Evolutionary conservation across 169 alveolate species (phyloP), one percentile per base, ranked within the genome.

Genomic region (Cryptosporidium ryanae): DNA sequence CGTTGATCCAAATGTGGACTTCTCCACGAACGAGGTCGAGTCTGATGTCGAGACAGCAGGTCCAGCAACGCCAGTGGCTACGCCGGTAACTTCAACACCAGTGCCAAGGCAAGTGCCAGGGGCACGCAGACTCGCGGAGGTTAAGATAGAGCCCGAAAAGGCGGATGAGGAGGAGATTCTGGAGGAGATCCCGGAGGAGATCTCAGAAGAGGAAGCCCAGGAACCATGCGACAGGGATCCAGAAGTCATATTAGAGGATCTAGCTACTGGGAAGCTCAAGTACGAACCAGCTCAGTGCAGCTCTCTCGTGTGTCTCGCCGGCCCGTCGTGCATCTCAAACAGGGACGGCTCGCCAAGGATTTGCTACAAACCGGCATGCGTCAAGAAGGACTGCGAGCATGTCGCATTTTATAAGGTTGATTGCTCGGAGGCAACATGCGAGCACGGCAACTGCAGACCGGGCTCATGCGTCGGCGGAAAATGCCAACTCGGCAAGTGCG

Each of bases 391-490:
- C n/a, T 76, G 87, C 13, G 25, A 12, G 21, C 87, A 76, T 44
- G 44, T 61, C 27, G 71, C 70, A 7, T 12, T 76, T 3, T 63
- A 76, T 0, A 76, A 1, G 0, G 44, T 76, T 12, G 71, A 76
- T 27, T 76, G 87, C 25, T 59, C 68, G 12, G 31, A 76, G 5
- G 87, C 71, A 43, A 61, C 13, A 2, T 55, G 71, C 5, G 87
- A 59, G 2, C 48, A 15, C 4, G 71, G 87, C 10, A 38, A 52
- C 6, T 76, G 87, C 25, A 76, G 21, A 25, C 31, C 44, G 17
- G 71, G 71, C 5, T 38, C 29, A 6, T 59, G 87, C 32, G 87
- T 76, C 17, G 87, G 87, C 15, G 87, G 71, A 1, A 61, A 76
- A 25, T 59, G 87, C 29, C 25, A 17, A n/a, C 0, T 23, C 6